Evolutionary conservation across 164 flowering plant genomes (phyloP).

Genomic region (Malania oleifera): DNA sequence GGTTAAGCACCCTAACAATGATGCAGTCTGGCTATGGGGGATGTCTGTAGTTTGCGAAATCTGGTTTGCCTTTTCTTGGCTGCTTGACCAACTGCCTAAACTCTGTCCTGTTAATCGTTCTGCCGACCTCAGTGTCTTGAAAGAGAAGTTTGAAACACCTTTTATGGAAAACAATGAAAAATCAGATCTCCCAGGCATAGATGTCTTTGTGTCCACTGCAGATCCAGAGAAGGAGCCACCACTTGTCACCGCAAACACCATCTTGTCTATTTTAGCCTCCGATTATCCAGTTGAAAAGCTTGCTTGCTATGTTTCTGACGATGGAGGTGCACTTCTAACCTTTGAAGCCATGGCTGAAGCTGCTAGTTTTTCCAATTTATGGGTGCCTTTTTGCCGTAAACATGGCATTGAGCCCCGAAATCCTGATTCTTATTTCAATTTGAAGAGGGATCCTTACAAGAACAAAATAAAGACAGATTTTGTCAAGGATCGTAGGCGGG

Average conservation of each 20-base stretch:
- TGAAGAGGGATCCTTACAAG: slow-evolving; percentile 72
- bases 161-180: slow-evolving; percentile 55
- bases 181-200: slow-evolving; percentile 88
- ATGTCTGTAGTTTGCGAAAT: slow-evolving; percentile 80
- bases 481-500: slow-evolving; percentile 68
- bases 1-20: slow-evolving; percentile 51
- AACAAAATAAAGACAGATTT: slow-evolving; percentile 56
- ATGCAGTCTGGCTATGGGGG: slow-evolving; percentile 87
- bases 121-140: slow-evolving; percentile 69
- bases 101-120: slow-evolving; percentile 74
- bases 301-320: slow-evolving; percentile 70
- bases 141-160: slow-evolving; percentile 72
- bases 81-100: slow-evolving; percentile 83
- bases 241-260: slow-evolving; percentile 71
- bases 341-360: slow-evolving; percentile 83
- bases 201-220: slow-evolving; percentile 83
- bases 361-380: slow-evolving; percentile 61
- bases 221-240: slow-evolving; percentile 90
- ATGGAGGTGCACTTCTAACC: slow-evolving; percentile 72
- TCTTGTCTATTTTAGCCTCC: slow-evolving; percentile 59
- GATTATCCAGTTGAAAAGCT: slow-evolving; percentile 73
- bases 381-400: slow-evolving; percentile 79
- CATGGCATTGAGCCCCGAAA: slow-evolving; percentile 71
- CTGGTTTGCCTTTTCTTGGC: slow-evolving; percentile 92
- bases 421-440: slow-evolving; percentile 59